Base-by-base conservation (phyloP, 2,329 filamentous ascomycete genomes). In the Aspergillus quadrilineatus region DNA sequence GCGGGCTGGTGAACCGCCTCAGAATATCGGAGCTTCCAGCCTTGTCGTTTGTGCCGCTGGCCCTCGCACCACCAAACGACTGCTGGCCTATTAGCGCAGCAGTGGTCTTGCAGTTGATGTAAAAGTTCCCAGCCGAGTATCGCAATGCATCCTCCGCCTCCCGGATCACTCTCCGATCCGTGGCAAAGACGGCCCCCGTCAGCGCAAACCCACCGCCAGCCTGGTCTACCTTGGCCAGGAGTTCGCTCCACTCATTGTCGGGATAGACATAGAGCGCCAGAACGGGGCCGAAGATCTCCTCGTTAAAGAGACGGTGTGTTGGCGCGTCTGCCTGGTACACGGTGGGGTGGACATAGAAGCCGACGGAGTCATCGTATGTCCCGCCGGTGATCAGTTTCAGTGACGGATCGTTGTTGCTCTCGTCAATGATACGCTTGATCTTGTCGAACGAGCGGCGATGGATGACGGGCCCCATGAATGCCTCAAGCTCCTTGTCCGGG, bases 391-490 rank as follows among this genome's bases (percentile, higher is more conserved):
- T 73, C 2, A 93, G 80, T 70, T 89, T 82, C n/a, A 95, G 82
- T 61, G 88, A 84, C 2, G 79, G 75, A 73, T 95, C 90, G 3
- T 80, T 79, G 75, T 89, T 90, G 10, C 90, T 89, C 30, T 82
- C 84, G 59, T 93, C 88, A 61, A 96, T 93, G 50, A 87, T 88
- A 12, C 80, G 80, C 0, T 84, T 82, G 1, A 96, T 83, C 74
- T 92, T 92, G 72, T 91, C 84, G 81, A 95, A 96, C 6, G 88
- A 88, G 6, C 79, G 82, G 61, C 86, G 81, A 77, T 95, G 90
- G 73, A 96, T 95, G 56, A 96, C 90, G n/a, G 91, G 90, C 78
- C 91, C 90, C 63, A 82, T 77, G 67, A 89, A 87, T 43, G 89
- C 77, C 34, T 83, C 82, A 55, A 89, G 87, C 50, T 82, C 79